Evolutionary conservation across 768 basidiomycete species (phyloP), one percentile per base, ranked within the genome.

Genomic region (Cyathus striatus): DNA sequence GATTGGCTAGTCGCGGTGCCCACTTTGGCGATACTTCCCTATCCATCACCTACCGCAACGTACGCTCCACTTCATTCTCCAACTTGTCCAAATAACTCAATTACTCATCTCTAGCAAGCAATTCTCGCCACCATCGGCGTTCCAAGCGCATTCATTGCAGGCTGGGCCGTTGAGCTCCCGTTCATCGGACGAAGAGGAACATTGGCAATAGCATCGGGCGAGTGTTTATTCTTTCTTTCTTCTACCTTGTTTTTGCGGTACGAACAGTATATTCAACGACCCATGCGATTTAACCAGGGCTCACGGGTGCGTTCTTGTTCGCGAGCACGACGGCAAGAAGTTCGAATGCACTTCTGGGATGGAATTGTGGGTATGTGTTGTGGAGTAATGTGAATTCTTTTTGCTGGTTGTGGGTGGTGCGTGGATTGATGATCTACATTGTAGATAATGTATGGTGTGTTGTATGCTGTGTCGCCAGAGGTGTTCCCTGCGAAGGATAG

Each of bases 361-460:
- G 85, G 85, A 87, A 87, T 56, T 88, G 86, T 58, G 83, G 76
- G 13, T 85, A 83, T 46, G 65, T 64, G 4, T 81, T 81, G 55
- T 72, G 61, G 48, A 79, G 75, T 41, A 81, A 81, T 51, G 76
- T 82, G 44, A 36, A 68, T 60, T 1, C 17, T 36, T 36, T 9
- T 10, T 36, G 20, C 17, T 36, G 10, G 35, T 6, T 10, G 10
- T 9, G 7, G 12, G 17, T 7, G 10, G 6, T 36, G 35, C 35
- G 17, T 10, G 35, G 10, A 18, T 18, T 36, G 7, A 36, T 23
- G 24, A 33, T 40, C n/a, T 41, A 16, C 17, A 23, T 26, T 21
- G n/a, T 36, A 82, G 80, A 79, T 81, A 44, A 86, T 86, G 83
- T 86, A 83, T 44, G 81, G 84, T 1, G 80, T 86, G 3, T 51